Conservation (phyloP, 2,329 filamentous ascomycete species). For the Diaporthe ilicicola region DNA sequence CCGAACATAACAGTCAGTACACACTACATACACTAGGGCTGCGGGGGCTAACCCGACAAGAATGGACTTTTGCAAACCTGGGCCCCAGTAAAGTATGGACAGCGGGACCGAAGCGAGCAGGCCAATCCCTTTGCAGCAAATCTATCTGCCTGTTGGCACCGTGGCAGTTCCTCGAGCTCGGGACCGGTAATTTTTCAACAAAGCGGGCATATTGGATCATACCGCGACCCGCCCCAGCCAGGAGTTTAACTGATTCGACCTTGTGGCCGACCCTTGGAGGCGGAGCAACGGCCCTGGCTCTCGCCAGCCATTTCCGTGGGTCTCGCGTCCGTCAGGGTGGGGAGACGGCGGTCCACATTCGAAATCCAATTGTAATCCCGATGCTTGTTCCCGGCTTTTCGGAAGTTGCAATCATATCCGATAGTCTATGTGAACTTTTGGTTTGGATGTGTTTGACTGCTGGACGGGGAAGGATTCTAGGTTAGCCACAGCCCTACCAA, state of each 20-base stretch:
- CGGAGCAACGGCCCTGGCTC: conserved; percentile 10
- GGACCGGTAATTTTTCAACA: conserved; percentile 15
- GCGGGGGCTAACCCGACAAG: not conserved
- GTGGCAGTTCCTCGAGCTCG: conserved; percentile 6
- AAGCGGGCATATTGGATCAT: not conserved
- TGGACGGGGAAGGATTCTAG: conserved; percentile 8
- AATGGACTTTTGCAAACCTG: not conserved
- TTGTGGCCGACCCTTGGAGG: conserved; percentile 13
- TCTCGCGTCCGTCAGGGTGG: not conserved
- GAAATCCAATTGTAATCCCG: not conserved
- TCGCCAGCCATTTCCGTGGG: conserved; percentile 9
- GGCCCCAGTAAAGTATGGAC: conserved; percentile 17
- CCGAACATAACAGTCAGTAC: not conserved
- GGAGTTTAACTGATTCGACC: conserved; percentile 5
- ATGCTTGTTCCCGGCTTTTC: conserved; percentile 4
- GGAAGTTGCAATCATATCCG: conserved; percentile 10
- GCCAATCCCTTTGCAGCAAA: conserved; percentile 21
- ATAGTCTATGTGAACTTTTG: not conserved
- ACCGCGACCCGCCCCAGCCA: conserved; percentile 16
- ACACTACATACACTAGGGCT: too few relatives aligned
- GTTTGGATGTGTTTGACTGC: conserved; percentile 16
- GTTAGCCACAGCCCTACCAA: conserved; percentile 26
- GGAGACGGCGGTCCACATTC: conserved; percentile 8
- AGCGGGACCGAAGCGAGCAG: conserved; percentile 15
- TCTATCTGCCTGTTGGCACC: conserved; percentile 20